Evolutionary conservation across 768 basidiomycete species (phyloP).

Genomic region (Podaxis sp.): DNA sequence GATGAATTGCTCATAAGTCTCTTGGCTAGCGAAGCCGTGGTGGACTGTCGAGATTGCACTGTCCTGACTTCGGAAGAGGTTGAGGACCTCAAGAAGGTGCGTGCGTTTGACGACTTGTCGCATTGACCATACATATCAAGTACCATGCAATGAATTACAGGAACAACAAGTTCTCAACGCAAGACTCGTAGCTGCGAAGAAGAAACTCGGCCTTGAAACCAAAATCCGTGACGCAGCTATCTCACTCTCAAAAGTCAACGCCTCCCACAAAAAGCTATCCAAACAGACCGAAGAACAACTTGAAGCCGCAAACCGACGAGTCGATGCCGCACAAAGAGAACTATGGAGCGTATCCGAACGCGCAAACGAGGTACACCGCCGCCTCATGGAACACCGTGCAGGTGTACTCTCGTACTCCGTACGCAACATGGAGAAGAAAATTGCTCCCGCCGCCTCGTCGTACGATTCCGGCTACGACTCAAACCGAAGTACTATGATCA

Average conservation of each 20-base stretch:
- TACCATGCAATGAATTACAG: slow-evolving; percentile 34
- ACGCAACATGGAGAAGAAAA: slow-evolving; percentile 62
- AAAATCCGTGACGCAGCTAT: slow-evolving; percentile 87
- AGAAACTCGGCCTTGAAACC: slow-evolving; percentile 77
- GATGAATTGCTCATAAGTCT: slow-evolving; percentile 90
- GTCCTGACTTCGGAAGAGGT: slow-evolving; percentile 62
- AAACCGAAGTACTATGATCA: slow-evolving; percentile 49
- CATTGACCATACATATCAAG: slow-evolving; percentile 13
- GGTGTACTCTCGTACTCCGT: slow-evolving; percentile 76
- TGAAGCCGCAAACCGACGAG: slow-evolving; percentile 69
- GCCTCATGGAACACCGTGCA: slow-evolving; percentile 79
- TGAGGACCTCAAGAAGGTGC: slow-evolving; percentile 51
- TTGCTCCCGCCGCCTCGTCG: slow-evolving; percentile 30
- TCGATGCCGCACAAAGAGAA: slow-evolving; percentile 70
- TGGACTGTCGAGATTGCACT: slow-evolving; percentile 84
- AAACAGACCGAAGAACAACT: slow-evolving; percentile 73
- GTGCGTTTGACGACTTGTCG: slow-evolving; percentile 15
- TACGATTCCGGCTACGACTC: slow-evolving; percentile 57
- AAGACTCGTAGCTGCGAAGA: slow-evolving; percentile 63
- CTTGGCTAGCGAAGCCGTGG: slow-evolving; percentile 88
- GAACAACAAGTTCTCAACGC: slow-evolving; percentile 73
- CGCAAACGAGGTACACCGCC: slow-evolving; percentile 58
- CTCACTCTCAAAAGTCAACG: slow-evolving; percentile 70
- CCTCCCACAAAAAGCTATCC: slow-evolving; percentile 54
- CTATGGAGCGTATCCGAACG: slow-evolving; percentile 67